These are phyloP conservation scores for Mycena chlorophos DNA, from an alignment of 768 basidiomycete genomes.

Conservation along the genomic window DNA sequence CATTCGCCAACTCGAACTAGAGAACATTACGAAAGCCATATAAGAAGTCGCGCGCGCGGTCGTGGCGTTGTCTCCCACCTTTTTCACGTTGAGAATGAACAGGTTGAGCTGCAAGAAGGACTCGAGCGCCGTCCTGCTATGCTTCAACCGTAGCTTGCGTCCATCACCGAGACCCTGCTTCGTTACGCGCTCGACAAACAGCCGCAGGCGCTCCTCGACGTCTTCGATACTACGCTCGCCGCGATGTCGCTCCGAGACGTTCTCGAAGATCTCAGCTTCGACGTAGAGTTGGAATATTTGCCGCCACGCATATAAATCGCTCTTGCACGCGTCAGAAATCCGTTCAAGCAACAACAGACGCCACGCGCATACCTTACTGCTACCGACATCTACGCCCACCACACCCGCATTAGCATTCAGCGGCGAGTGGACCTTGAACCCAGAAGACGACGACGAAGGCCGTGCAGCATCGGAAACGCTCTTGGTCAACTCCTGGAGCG, in stretches of 20 bases:
- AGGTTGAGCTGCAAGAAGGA: constrained; percentile 75
- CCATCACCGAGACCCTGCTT: constrained; percentile 55
- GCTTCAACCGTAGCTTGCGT: constrained; percentile 54
- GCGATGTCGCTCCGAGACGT: constrained; percentile 56
- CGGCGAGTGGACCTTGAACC: constrained; percentile 48
- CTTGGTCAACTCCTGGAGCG: constrained; percentile 38
- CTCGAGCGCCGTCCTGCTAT: constrained; percentile 61
- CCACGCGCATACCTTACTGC: constrained; percentile 15
- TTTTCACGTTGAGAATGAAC: constrained; percentile 78
- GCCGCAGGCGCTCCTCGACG: constrained; percentile 61
- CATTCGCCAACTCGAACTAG: constrained; percentile 80
- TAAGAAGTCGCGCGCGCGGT: background rate
- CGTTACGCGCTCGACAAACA: constrained; percentile 61
- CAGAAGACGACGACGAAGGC: constrained; percentile 42
- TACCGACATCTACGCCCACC: constrained; percentile 29
- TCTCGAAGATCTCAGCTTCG: constrained; percentile 85
- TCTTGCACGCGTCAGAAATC: constrained; percentile 28
- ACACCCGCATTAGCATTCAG: constrained; percentile 39
- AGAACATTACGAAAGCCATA: background rate
- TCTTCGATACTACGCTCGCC: constrained; percentile 74
- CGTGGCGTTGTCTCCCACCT: constrained; percentile 44
- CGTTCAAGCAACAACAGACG: background rate
- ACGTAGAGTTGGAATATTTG: constrained; percentile 87
- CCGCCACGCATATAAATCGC: constrained; percentile 85
- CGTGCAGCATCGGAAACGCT: constrained; percentile 43